Evolutionary conservation across 1,284 basidiomycete species (phyloP).

Genomic region (Irpex rosettiformis): DNA sequence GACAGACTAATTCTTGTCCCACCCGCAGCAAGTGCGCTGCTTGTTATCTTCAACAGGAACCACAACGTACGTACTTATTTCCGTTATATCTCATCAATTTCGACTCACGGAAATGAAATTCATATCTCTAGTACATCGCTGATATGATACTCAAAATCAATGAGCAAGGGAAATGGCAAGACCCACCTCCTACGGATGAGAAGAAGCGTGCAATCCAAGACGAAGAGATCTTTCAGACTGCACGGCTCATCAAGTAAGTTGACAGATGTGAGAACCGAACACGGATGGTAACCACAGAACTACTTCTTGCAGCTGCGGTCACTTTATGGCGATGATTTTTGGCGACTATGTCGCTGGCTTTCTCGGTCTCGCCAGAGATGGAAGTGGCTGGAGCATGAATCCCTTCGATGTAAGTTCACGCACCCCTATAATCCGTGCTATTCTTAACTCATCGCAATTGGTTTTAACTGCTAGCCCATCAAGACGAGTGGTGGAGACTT

Average conservation of each 20-base stretch:
- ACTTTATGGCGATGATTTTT: conserved; percentile 68
- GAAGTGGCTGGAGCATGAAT: conserved; percentile 56
- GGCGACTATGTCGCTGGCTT: conserved; percentile 74
- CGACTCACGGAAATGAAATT: neutral
- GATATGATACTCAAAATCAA: conserved; percentile 67
- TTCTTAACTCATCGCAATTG: neutral
- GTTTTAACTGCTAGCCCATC: conserved; percentile 46
- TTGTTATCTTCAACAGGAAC: conserved; percentile 65
- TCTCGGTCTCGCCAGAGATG: conserved; percentile 61
- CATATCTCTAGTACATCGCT: conserved; percentile 54
- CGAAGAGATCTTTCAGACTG: conserved; percentile 70
- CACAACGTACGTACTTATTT: conserved; percentile 51
- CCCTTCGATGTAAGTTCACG: conserved; percentile 48
- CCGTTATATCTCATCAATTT: neutral
- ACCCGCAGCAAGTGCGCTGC: conserved; percentile 61
- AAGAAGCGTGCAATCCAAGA: conserved; percentile 43
- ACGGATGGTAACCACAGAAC: neutral
- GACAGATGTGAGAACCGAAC: conserved; percentile 24
- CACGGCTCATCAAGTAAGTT: conserved; percentile 72
- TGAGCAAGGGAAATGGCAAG: conserved; percentile 45
- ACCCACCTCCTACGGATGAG: conserved; percentile 29
- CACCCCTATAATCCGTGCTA: too few relatives aligned
- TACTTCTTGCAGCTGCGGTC: conserved; percentile 21
- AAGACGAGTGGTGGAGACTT: conserved; percentile 43
- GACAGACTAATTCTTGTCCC: conserved; percentile 42